Conservation (phyloP, 2,329 filamentous ascomycete species). For the Dactylellina drechsleri region DNA sequence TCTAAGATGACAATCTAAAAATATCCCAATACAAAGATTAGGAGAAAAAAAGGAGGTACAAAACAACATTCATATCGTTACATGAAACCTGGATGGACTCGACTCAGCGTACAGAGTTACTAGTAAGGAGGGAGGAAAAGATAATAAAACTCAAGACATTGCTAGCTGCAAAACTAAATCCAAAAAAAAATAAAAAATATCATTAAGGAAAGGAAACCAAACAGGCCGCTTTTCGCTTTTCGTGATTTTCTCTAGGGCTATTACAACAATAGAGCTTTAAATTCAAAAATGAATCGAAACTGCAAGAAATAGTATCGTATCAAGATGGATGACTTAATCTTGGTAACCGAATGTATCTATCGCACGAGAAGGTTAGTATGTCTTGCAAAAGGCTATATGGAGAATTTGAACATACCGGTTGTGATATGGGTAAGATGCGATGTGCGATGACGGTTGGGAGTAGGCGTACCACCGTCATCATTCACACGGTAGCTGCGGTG, state of each 20-base stretch:
- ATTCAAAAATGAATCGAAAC: constrained; percentile 6
- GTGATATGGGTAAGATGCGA: constrained; percentile 54
- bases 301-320: background rate
- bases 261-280: background rate
- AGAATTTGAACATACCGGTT: constrained; percentile 24
- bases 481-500: constrained; percentile 47
- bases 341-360: constrained; percentile 54
- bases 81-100: constrained; percentile 1
- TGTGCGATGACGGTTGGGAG: constrained; percentile 44
- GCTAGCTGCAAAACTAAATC: constrained; percentile 18
- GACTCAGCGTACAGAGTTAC: background rate
- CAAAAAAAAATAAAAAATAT: constrained; percentile 24
- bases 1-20: background rate
- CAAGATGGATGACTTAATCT: constrained; percentile 30
- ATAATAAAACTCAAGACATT: background rate
- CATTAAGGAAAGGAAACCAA: constrained; percentile 11
- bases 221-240: constrained; percentile 39
- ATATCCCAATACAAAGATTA: background rate
- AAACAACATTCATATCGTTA: constrained; percentile 29
- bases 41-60: background rate
- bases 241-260: background rate
- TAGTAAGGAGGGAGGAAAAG: background rate
- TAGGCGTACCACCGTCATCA: constrained; percentile 38
- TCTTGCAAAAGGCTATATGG: background rate
- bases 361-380: background rate